A percentile compares a stretch with the other conserved stretches of the same genome.
Evolutionary conservation across 1,284 basidiomycete species (phyloP).

Genomic region (Irpex sp.): DNA sequence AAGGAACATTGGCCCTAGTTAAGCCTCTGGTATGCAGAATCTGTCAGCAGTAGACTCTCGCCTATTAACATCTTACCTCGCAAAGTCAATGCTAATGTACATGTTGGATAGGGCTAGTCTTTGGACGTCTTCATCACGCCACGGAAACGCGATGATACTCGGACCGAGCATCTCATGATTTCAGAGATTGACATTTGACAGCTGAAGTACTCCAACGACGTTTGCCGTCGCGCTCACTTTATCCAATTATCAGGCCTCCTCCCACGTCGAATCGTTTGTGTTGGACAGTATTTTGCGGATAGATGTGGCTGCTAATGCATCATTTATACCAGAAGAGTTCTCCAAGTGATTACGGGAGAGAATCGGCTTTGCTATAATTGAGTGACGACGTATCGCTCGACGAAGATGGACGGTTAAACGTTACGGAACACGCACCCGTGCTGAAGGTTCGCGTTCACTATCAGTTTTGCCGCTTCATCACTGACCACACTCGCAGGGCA

Average conservation of each 20-base stretch:
- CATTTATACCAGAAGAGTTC: neutral
- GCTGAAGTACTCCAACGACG: no score
- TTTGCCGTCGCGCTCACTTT: neutral
- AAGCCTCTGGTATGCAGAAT: no score
- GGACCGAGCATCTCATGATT: no score
- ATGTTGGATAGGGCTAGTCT: no score
- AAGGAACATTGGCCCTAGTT: no score
- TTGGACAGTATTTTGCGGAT: neutral
- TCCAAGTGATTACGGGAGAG: neutral
- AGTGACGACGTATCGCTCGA: neutral
- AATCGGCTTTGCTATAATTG: neutral
- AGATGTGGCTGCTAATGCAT: neutral
- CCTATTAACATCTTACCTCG: no score
- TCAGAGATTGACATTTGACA: no score
- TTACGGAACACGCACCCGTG: neutral
- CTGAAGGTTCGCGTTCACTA: neutral
- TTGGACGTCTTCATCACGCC: no score
- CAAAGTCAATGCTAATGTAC: no score
- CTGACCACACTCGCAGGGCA: neutral
- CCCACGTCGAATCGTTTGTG: neutral
- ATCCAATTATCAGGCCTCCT: neutral
- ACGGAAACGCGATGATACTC: no score
- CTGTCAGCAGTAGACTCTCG: no score
- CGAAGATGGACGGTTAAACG: neutral
- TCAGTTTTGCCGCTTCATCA: neutral